Evolutionary conservation across 1,284 basidiomycete genomes (phyloP).

Genomic region (Ceratobasidium sp.): DNA sequence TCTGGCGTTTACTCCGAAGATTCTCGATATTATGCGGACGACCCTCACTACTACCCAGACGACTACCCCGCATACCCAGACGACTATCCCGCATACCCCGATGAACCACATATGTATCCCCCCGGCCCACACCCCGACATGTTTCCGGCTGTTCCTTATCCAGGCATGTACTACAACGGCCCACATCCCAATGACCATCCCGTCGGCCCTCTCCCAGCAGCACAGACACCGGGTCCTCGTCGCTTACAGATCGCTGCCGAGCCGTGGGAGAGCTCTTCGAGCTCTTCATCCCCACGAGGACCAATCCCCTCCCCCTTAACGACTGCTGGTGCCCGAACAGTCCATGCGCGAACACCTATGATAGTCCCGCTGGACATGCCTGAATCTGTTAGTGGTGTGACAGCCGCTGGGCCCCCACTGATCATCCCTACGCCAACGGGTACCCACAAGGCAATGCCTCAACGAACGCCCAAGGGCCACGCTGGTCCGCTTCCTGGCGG

Average conservation of each 20-base stretch:
- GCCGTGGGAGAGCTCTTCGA: background rate
- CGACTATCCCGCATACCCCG: too few species aligned
- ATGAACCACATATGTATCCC: too few species aligned
- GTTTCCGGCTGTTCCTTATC: too few species aligned
- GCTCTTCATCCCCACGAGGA: background rate
- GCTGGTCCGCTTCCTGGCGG: background rate
- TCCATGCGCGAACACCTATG: background rate
- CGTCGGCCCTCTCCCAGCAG: too few species aligned
- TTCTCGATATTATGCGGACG: too few species aligned
- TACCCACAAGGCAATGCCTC: background rate
- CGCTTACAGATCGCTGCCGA: background rate
- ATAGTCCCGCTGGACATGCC: background rate
- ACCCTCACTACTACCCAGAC: too few species aligned
- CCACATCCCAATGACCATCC: background rate
- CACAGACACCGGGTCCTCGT: too few species aligned
- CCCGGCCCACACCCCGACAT: too few species aligned
- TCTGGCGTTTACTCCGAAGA: too few species aligned
- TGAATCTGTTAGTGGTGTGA: background rate
- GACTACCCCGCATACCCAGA: too few species aligned
- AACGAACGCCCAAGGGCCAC: background rate
- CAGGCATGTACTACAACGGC: too few species aligned
- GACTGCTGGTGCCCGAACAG: background rate
- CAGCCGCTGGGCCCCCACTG: background rate
- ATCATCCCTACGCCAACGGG: constrained; percentile 25
- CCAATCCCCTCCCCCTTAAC: constrained; percentile 28